phyloP scores from a whole-genome alignment of 495 filamentous ascomycete species.

The Neurospora terricola region DNA sequence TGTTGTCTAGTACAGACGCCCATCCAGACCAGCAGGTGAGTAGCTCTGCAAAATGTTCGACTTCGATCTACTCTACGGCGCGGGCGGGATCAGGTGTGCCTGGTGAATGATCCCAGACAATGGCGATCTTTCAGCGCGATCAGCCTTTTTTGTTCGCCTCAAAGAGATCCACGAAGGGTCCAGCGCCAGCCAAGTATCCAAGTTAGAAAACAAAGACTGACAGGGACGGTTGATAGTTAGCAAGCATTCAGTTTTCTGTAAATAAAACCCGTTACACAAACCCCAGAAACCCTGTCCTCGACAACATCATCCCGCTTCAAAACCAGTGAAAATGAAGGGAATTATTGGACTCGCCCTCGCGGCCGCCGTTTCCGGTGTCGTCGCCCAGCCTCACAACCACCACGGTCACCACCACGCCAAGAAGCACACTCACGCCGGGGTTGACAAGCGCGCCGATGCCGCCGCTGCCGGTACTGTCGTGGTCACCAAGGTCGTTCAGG shows the following conservation, averaged over 20 bases:
- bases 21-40: slow-evolving; percentile 9
- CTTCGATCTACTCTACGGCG: not conserved
- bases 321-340: slow-evolving; percentile 37
- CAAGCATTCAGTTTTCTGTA: not conserved
- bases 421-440: slow-evolving; percentile 20
- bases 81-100: not conserved
- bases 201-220: not conserved
- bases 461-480: slow-evolving; percentile 27
- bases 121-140: not conserved
- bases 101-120: not conserved
- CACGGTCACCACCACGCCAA: slow-evolving; percentile 28
- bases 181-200: not conserved
- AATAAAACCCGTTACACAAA: not conserved
- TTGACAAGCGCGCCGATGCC: slow-evolving; percentile 35
- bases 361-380: slow-evolving; percentile 32
- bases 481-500: slow-evolving; percentile 25
- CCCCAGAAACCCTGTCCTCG: not conserved
- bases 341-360: slow-evolving; percentile 36
- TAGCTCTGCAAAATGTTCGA: not conserved
- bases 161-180: not conserved
- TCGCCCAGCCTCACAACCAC: slow-evolving; percentile 40
- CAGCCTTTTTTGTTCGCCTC: not conserved
- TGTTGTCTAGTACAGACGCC: slow-evolving; percentile 5
- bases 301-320: slow-evolving; percentile 3
- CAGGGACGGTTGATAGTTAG: not conserved